Conservation (phyloP, 495 filamentous ascomycete species). For the Polyplosphaeria fusca region DNA sequence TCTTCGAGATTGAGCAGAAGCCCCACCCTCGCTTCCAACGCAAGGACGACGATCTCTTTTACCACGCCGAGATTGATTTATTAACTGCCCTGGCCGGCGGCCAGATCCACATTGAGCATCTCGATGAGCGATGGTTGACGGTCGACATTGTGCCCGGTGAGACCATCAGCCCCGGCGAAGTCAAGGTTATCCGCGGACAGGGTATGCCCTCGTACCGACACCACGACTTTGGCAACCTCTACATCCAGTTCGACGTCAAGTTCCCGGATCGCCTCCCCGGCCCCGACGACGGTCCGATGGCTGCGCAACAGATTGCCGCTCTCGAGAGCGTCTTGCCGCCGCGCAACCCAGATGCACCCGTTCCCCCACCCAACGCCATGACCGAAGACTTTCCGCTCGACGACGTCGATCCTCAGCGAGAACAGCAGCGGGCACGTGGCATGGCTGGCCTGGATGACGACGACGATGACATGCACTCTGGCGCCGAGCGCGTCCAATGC, state of each 20-base stretch:
- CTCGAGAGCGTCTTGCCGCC: conserved; percentile 81
- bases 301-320: conserved; percentile 49
- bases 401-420: conserved; percentile 69
- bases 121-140: conserved; percentile 93
- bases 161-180: conserved; percentile 79
- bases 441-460: conserved; percentile 78
- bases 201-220: conserved; percentile 98
- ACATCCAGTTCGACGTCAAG: conserved; percentile 95
- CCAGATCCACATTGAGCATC: conserved; percentile 84
- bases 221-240: conserved; percentile 94
- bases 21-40: conserved; percentile 91
- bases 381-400: conserved; percentile 81
- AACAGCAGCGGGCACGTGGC: conserved; percentile 69
- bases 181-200: conserved; percentile 95
- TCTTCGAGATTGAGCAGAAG: conserved; percentile 98
- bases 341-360: conserved; percentile 55
- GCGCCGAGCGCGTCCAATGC: conserved; percentile 93
- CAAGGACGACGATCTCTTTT: conserved; percentile 94
- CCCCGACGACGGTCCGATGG: conserved; percentile 56
- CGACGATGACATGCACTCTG: conserved; percentile 80
- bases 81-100: conserved; percentile 93
- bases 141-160: conserved; percentile 89
- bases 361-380: conserved; percentile 74
- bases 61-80: conserved; percentile 91
- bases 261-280: conserved; percentile 61